These are phyloP conservation scores for Ogataea degrootiae DNA, from an alignment of 805 yeast genomes.

Conservation along the genomic window DNA sequence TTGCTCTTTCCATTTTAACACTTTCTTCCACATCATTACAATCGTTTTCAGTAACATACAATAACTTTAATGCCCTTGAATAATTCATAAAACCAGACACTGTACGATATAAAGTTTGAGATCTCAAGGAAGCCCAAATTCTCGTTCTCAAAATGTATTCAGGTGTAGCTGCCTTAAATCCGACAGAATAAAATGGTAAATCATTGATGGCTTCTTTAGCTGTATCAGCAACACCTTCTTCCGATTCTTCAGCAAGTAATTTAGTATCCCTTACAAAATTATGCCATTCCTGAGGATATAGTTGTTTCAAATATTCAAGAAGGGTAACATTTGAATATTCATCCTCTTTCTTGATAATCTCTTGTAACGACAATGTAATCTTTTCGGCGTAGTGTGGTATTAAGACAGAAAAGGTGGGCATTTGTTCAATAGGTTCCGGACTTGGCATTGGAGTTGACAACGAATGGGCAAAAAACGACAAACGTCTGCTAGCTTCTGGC, in stretches of 20 bases:
- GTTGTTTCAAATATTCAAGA: conserved; percentile 50
- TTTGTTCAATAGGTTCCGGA: conserved; percentile 55
- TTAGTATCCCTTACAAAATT: conserved; percentile 55
- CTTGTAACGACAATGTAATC: conserved; percentile 68
- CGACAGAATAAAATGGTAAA: conserved; percentile 63
- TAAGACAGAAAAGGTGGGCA: conserved; percentile 81
- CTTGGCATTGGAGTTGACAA: conserved; percentile 81
- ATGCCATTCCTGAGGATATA: conserved; percentile 54
- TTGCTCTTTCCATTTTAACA: conserved; percentile 39
- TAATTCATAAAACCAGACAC: conserved; percentile 81
- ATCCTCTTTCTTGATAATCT: conserved; percentile 71
- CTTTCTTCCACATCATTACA: conserved; percentile 33
- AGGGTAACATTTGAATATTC: conserved; percentile 52
- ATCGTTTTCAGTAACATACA: conserved; percentile 51
- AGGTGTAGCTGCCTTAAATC: conserved; percentile 62
- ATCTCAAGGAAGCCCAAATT: conserved; percentile 80
- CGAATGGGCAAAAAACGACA: conserved; percentile 87
- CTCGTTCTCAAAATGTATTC: conserved; percentile 66
- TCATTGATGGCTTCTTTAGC: conserved; percentile 36
- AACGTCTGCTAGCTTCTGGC: conserved; percentile 77
- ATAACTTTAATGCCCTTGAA: conserved; percentile 61
- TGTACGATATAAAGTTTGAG: conserved; percentile 79
- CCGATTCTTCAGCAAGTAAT: conserved; percentile 43
- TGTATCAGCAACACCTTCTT: conserved; percentile 7
- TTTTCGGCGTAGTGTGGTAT: conserved; percentile 87